These are phyloP conservation scores for Colletotrichum sp. DNA, from an alignment of 2,329 filamentous ascomycete genomes.

Conservation along the genomic window DNA sequence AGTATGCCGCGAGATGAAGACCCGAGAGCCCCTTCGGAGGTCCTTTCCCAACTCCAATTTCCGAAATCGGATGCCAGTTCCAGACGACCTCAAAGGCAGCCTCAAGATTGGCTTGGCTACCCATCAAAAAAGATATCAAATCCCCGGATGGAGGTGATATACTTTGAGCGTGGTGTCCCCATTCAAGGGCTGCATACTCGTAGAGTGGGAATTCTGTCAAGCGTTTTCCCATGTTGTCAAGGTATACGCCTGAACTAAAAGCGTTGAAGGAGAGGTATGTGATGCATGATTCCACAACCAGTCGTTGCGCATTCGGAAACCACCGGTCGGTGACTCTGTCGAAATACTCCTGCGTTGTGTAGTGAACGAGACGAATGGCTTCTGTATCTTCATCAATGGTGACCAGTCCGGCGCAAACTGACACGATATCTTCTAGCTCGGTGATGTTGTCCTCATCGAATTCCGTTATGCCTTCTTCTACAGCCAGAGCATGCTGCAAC, in stretches of 20 bases:
- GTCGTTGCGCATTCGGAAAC: conserved; percentile 26
- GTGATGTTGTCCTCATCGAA: conserved; percentile 40
- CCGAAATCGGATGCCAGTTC: no score
- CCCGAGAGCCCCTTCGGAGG: no score
- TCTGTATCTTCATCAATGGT: conserved; percentile 41
- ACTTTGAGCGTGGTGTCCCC: background rate
- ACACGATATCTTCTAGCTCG: conserved; percentile 35
- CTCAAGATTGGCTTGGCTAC: background rate
- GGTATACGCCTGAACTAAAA: no score
- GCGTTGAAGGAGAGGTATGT: conserved; percentile 38
- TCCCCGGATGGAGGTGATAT: background rate
- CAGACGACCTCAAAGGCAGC: background rate
- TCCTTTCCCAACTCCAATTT: no score
- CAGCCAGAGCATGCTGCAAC: conserved; percentile 46
- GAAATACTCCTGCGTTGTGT: conserved; percentile 51
- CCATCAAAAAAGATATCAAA: background rate
- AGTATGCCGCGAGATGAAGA: background rate
- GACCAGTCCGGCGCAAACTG: conserved; percentile 46
- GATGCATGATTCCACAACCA: conserved; percentile 35
- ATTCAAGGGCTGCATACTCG: no score
- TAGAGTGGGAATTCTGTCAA: no score
- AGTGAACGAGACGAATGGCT: conserved; percentile 48
- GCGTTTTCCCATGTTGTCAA: no score
- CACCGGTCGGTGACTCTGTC: no score
- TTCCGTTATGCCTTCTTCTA: conserved; percentile 26